phyloP scores from a whole-genome alignment of 441 rosid genomes.

The Populus hybrid region DNA sequence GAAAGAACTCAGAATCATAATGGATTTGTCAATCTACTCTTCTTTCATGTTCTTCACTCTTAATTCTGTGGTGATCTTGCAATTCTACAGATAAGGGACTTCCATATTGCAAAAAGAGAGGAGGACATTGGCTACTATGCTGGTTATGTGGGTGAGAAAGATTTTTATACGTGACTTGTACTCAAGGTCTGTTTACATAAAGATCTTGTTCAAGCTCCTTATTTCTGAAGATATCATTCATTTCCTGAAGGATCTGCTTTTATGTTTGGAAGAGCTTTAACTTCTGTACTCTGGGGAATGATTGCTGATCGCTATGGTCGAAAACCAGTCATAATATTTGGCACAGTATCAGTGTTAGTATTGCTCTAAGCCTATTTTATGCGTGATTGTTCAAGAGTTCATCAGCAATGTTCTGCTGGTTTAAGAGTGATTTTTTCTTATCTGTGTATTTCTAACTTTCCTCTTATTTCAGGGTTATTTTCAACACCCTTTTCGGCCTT shows the following conservation, averaged over 20 bases:
- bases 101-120: conserved; percentile 47
- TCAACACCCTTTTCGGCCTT: conserved; percentile 32
- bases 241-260: conserved; percentile 41
- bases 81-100: conserved; percentile 43
- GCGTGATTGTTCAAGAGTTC: not conserved
- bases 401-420: not conserved
- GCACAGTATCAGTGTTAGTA: conserved; percentile 37
- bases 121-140: conserved; percentile 66
- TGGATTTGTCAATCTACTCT: not conserved
- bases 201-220: not conserved
- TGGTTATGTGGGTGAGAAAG: conserved; percentile 48
- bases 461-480: conserved; percentile 21
- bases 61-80: not conserved
- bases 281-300: conserved; percentile 44
- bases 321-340: conserved; percentile 42
- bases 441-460: not conserved
- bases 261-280: conserved; percentile 53
- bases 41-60: not conserved
- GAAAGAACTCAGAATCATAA: not conserved
- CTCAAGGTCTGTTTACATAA: not conserved
- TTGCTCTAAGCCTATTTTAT: not conserved
- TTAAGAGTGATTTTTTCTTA: not conserved
- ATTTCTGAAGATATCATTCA: not conserved
- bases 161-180: not conserved
- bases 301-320: conserved; percentile 48